Evolutionary conservation across 768 basidiomycete genomes (phyloP).

Genomic region (Rubroboletus pulcherrimus): DNA sequence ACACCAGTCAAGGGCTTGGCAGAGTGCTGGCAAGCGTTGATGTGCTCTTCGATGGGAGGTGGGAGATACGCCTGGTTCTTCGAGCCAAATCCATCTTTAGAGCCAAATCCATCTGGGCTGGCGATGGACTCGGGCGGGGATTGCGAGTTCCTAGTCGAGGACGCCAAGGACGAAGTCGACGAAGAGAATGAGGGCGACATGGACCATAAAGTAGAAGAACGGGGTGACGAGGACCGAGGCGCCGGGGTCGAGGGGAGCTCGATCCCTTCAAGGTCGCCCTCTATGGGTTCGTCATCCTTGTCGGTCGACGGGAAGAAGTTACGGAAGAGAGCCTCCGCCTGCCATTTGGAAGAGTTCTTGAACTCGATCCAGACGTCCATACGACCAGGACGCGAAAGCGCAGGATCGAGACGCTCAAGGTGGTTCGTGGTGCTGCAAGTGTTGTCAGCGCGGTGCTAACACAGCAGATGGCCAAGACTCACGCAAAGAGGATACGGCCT

Average conservation of each 20-base stretch:
- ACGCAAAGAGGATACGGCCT: conserved; percentile 87
- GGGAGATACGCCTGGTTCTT: conserved; percentile 60
- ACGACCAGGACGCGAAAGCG: conserved; percentile 85
- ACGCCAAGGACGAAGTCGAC: conserved; percentile 37
- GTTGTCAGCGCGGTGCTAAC: not conserved
- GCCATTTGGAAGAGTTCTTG: conserved; percentile 80
- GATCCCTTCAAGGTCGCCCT: conserved; percentile 44
- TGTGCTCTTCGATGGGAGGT: conserved; percentile 59
- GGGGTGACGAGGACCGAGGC: conserved; percentile 40
- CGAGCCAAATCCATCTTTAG: conserved; percentile 42
- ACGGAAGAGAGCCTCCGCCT: conserved; percentile 81
- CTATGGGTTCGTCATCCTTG: conserved; percentile 37
- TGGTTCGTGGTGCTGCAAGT: conserved; percentile 77
- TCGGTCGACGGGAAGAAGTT: conserved; percentile 87
- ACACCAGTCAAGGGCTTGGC: conserved; percentile 62
- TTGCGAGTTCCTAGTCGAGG: conserved; percentile 28
- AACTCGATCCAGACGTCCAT: conserved; percentile 95
- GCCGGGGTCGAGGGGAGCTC: conserved; percentile 39
- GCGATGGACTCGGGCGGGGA: conserved; percentile 19
- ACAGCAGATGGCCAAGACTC: conserved; percentile 32
- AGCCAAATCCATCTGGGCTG: conserved; percentile 38
- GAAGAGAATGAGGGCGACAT: conserved; percentile 44
- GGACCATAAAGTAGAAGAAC: conserved; percentile 46
- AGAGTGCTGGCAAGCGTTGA: conserved; percentile 54
- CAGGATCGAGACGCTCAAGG: conserved; percentile 85